These are phyloP conservation scores for Dothistroma septosporum DNA, from an alignment of 2,329 filamentous ascomycete genomes.

Conservation along the genomic window DNA sequence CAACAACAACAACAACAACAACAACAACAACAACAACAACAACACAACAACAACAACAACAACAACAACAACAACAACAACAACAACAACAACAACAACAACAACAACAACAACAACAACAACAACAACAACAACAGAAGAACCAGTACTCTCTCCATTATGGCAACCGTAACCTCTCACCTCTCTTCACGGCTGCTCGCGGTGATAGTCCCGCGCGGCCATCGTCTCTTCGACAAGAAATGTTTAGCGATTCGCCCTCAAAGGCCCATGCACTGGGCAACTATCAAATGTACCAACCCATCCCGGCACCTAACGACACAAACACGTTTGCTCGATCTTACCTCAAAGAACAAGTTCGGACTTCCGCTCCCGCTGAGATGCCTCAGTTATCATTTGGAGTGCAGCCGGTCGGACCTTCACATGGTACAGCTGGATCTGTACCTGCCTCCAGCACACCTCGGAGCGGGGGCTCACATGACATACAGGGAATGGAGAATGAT, in stretches of 20 bases:
- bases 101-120: slow-evolving; percentile 18
- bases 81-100: slow-evolving; percentile 7
- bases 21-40: not conserved
- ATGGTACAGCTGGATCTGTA: slow-evolving; percentile 10
- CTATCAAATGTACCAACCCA: slow-evolving; percentile 12
- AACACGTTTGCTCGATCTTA: slow-evolving; percentile 32
- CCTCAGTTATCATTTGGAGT: slow-evolving; percentile 17
- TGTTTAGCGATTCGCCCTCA: slow-evolving; percentile 24
- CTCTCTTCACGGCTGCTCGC: slow-evolving; percentile 47
- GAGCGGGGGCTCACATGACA: slow-evolving; percentile 23
- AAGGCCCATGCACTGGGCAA: slow-evolving; percentile 14
- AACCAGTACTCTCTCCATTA: slow-evolving; percentile 36
- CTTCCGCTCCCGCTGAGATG: slow-evolving; percentile 19
- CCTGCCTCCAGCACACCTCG: slow-evolving; percentile 5
- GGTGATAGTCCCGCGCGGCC: slow-evolving; percentile 41
- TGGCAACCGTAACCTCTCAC: slow-evolving; percentile 48
- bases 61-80: slow-evolving; percentile 7
- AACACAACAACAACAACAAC: slow-evolving; percentile 16
- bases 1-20: slow-evolving; percentile 14
- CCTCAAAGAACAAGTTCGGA: slow-evolving; percentile 32
- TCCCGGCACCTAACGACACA: slow-evolving; percentile 13
- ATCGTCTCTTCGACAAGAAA: slow-evolving; percentile 43
- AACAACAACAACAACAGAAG: too few species aligned
- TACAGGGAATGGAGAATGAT: slow-evolving; percentile 39
- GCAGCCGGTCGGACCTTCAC: slow-evolving; percentile 2